Evolutionary conservation across 1,284 basidiomycete species (phyloP).

Genomic region (Rhodotorula sp.): DNA sequence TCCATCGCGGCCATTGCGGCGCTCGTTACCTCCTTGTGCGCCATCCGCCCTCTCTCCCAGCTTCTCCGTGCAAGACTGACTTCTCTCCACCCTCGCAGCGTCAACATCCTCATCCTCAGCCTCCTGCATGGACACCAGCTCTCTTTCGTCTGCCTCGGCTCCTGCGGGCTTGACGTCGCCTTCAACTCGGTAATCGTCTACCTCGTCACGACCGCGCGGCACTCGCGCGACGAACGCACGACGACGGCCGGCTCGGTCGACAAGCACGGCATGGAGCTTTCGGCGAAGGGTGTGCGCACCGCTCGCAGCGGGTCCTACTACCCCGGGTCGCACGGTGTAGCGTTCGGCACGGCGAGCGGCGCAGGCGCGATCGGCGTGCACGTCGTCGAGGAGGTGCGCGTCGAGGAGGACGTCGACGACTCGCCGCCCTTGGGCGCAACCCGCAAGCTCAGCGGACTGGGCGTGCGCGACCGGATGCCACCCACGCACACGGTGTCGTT

Average conservation of each 20-base stretch:
- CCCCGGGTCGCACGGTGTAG: neutral
- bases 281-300: neutral
- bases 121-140: conserved; percentile 58
- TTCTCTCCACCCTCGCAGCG: conserved; percentile 57
- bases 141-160: conserved; percentile 60
- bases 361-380: neutral
- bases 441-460: neutral
- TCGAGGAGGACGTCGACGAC: conserved; percentile 1
- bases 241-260: neutral
- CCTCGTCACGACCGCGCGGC: conserved; percentile 24
- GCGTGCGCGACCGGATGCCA: neutral
- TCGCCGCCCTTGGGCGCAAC: neutral
- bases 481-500: neutral
- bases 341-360: neutral
- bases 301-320: neutral
- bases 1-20: conserved; percentile 56
- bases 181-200: conserved; percentile 35
- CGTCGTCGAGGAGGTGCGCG: conserved; percentile 3
- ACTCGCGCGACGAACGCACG: conserved; percentile 7
- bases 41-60: conserved; percentile 44
- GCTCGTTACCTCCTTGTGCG: conserved; percentile 56
- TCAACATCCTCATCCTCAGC: conserved; percentile 60
- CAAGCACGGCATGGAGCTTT: neutral
- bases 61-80: neutral
- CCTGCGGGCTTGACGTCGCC: conserved; percentile 53